A percentile compares a stretch with the other conserved stretches of the same genome.
These are phyloP conservation scores for Eucalyptus cloeziana DNA, from an alignment of 345 rosid genomes.

Conservation along the genomic window DNA sequence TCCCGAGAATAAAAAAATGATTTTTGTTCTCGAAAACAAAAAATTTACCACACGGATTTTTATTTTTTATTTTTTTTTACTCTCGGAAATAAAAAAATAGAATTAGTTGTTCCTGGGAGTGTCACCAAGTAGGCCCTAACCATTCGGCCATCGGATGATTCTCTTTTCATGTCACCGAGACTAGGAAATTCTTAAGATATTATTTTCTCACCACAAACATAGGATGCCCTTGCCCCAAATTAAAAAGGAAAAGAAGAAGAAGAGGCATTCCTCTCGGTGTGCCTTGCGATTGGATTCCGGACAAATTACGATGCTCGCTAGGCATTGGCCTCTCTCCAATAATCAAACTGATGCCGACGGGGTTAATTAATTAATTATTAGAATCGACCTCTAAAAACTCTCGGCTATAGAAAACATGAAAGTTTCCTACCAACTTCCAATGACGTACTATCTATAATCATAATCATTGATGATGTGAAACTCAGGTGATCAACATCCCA, in stretches of 20 bases:
- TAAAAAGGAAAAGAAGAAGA: background rate
- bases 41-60: fast-evolving
- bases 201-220: background rate
- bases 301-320: background rate
- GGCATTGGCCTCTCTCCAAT: background rate
- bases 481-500: background rate
- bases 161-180: background rate
- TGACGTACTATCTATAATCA: fast-evolving
- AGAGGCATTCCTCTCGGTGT: background rate
- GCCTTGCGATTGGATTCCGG: background rate
- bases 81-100: fast-evolving
- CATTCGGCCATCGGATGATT: background rate
- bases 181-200: background rate
- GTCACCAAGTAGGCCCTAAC: background rate
- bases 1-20: fast-evolving
- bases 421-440: background rate
- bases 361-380: background rate
- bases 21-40: fast-evolving
- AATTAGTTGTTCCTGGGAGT: too few relatives aligned
- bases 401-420: background rate
- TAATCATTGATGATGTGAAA: background rate
- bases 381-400: background rate
- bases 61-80: fast-evolving
- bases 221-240: background rate
- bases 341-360: background rate